Percentiles rank a stretch among this genome's conserved stretches.
These are phyloP conservation scores for Colletotrichum ledebouriae DNA, from an alignment of 2,329 filamentous ascomycete species.

Conservation along the genomic window DNA sequence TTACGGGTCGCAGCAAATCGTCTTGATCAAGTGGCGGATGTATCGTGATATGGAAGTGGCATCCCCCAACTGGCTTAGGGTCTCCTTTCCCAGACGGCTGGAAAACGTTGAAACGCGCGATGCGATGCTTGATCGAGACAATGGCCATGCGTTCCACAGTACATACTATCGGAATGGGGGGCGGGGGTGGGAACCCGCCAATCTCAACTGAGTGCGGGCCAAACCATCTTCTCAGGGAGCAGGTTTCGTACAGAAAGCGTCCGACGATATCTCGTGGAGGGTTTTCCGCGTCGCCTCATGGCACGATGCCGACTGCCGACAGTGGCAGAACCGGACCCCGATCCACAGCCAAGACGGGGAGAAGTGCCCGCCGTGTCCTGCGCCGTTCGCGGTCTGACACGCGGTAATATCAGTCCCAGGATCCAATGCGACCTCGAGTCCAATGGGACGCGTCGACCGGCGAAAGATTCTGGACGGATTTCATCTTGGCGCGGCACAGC, in stretches of 20 bases:
- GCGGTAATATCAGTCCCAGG: conserved; percentile 19
- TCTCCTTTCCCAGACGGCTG: conserved; percentile 19
- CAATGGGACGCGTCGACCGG: conserved; percentile 4
- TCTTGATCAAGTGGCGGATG: conserved; percentile 19
- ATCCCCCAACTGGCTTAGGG: not conserved
- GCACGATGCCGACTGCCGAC: conserved; percentile 14
- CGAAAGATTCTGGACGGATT: not conserved
- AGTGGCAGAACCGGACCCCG: not conserved
- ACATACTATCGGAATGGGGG: conserved; percentile 3
- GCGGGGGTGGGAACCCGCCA: not conserved
- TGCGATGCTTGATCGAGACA: conserved; percentile 30
- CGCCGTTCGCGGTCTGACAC: conserved; percentile 21
- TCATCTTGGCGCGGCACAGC: too few species aligned
- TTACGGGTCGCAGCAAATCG: conserved; percentile 2
- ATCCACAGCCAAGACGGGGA: conserved; percentile 31
- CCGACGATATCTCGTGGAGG: not conserved
- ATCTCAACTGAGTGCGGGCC: not conserved
- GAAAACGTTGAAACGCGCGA: conserved; percentile 26
- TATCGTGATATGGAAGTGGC: conserved; percentile 19
- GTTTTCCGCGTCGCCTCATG: not conserved
- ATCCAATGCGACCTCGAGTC: conserved; percentile 20
- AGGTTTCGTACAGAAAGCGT: not conserved
- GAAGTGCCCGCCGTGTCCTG: not conserved
- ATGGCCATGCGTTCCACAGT: conserved; percentile 15
- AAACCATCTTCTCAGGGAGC: not conserved